phyloP scores from a whole-genome alignment of 352 stramenopile species.

The Pseudoperonospora humuli region DNA sequence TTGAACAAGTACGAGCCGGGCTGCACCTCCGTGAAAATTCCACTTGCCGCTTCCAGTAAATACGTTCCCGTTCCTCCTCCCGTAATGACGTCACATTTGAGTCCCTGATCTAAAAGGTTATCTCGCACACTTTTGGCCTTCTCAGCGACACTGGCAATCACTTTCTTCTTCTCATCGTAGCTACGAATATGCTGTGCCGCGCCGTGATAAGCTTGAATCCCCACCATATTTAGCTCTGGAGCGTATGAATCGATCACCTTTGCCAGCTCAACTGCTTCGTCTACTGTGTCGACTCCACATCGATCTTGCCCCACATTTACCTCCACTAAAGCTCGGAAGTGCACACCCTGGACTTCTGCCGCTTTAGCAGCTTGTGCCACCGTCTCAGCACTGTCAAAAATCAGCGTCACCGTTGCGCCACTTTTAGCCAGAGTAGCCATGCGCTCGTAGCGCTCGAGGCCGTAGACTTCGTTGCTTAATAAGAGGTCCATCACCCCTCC shows the following conservation, averaged over 20 bases:
- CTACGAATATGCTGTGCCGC: slow-evolving; percentile 63
- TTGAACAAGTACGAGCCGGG: slow-evolving; percentile 74
- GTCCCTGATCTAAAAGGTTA: slow-evolving; percentile 18
- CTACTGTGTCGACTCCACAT: slow-evolving; percentile 51
- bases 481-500: slow-evolving; percentile 48
- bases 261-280: slow-evolving; percentile 38
- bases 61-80: slow-evolving; percentile 68
- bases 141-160: slow-evolving; percentile 32
- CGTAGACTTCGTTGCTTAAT: slow-evolving; percentile 64
- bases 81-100: slow-evolving; percentile 58
- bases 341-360: slow-evolving; percentile 15
- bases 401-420: slow-evolving; percentile 42
- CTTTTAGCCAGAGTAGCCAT: slow-evolving; percentile 33
- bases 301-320: slow-evolving; percentile 70
- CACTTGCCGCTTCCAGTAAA: slow-evolving; percentile 43
- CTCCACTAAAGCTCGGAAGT: slow-evolving; percentile 56
- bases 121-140: slow-evolving; percentile 38
- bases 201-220: slow-evolving; percentile 72
- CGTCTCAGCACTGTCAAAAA: slow-evolving; percentile 47
- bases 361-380: slow-evolving; percentile 34
- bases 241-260: slow-evolving; percentile 19
- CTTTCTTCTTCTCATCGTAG: slow-evolving; percentile 36
- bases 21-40: slow-evolving; percentile 71
- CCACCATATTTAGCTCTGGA: slow-evolving; percentile 27
- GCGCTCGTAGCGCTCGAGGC: slow-evolving; percentile 33